Evolutionary conservation across 225 moss, liverwort and hornwort genomes (phyloP), one percentile per base, ranked within the genome.

Genomic region (Marchantia paleacea): DNA sequence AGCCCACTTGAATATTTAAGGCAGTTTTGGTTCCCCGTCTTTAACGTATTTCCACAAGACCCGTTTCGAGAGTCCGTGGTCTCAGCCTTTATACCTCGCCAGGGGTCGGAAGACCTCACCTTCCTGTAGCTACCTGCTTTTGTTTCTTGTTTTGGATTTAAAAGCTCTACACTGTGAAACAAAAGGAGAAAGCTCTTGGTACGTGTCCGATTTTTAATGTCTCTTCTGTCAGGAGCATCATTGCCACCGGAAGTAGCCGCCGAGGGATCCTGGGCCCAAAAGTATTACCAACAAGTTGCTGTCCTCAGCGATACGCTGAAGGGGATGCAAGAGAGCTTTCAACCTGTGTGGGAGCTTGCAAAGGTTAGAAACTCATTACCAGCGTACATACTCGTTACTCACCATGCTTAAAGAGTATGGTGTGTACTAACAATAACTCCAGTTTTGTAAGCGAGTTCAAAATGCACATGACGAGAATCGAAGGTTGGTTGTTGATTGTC

Each of bases 261-360:
- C 0, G 85, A 88, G 81, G 88, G 85, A 26, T 79, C 88, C 29
- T 88, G 88, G 88, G 83, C 88, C 4, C 51, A 81, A 24, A 88
- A 85, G n/a, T 88, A 81, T 26, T 88, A 83, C 30, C 88, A 88
- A 69, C 88, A 88, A 72, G 88, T 88, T 60, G 85, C 80, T 29
- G 79, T 64, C 7, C 58, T 88, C 8, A 85, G 52, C 78, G 58
- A 85, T 13, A 62, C 63, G 12, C 14, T 88, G 60, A 85, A 85
- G 22, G 81, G 79, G 28, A 81, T 88, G 88, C 74, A 85, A 75
- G 75, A 79, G 67, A 83, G 51, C 24, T 88, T 83, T 68, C 81
- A 80, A 52, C 88, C 88, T 54, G 85, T 83, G 49, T 88, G 85
- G 88, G 76, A 88, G 69, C 75, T 88, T 57, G 85, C 85, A 7